phyloP scores from a whole-genome alignment of 169 alveolate genomes.

The Cryptosporidium baileyi region DNA sequence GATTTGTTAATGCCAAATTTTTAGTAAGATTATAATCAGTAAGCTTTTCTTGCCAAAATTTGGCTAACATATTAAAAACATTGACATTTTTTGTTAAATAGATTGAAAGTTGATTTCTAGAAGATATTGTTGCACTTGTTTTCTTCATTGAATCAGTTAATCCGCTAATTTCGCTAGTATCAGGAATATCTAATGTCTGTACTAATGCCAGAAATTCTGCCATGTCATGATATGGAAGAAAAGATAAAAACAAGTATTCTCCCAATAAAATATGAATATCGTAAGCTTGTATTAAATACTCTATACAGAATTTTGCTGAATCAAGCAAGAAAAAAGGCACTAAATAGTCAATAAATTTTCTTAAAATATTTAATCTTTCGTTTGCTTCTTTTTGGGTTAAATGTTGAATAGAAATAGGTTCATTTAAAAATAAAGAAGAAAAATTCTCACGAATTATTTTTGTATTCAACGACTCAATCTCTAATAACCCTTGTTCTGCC shows the following conservation, averaged over 20 bases:
- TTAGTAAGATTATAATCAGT: background rate
- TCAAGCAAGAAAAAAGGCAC: slow-evolving; percentile 24
- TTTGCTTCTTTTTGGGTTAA: slow-evolving; percentile 18
- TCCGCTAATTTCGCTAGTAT: slow-evolving; percentile 17
- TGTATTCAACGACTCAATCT: slow-evolving; percentile 27
- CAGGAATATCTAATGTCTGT: slow-evolving; percentile 21
- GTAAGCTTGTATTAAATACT: slow-evolving; percentile 52
- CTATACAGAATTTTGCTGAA: slow-evolving; percentile 49
- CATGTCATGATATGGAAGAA: slow-evolving; percentile 61
- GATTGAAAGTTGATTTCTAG: slow-evolving; percentile 9
- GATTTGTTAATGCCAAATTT: slow-evolving; percentile 10
- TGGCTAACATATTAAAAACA: slow-evolving; percentile 1
- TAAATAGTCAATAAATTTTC: slow-evolving; percentile 9
- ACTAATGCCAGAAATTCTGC: slow-evolving; percentile 15
- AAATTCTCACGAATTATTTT: slow-evolving; percentile 14
- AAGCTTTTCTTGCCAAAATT: slow-evolving; percentile 31
- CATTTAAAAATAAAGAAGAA: background rate
- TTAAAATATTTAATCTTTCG: background rate
- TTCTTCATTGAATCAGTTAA: slow-evolving; percentile 29
- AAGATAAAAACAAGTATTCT: slow-evolving; percentile 52
- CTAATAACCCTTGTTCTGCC: slow-evolving; percentile 22
- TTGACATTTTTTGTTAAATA: slow-evolving; percentile 10
- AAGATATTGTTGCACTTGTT: slow-evolving; percentile 7
- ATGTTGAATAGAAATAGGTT: slow-evolving; percentile 2
- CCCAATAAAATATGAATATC: slow-evolving; percentile 53